phyloP scores from a whole-genome alignment of 495 filamentous ascomycete genomes.

The Friedmanniomyces simplex region DNA sequence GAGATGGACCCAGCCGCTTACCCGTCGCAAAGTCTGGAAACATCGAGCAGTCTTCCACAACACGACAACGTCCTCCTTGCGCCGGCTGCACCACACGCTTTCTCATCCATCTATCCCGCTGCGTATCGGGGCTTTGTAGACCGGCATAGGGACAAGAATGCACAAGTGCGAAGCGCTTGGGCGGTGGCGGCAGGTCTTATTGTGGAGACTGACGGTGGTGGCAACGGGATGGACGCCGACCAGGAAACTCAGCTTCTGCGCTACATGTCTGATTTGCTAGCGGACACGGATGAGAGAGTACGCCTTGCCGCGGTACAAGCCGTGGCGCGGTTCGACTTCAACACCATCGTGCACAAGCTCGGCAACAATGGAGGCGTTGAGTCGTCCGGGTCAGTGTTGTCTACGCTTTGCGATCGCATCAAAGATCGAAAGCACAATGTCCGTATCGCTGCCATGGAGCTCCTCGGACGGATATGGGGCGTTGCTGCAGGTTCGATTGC shows the following conservation, averaged over 20 bases:
- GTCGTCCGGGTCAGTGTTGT: constrained; percentile 59
- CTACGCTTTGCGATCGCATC: constrained; percentile 72
- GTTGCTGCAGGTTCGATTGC: constrained; percentile 81
- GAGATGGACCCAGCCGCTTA: constrained; percentile 69
- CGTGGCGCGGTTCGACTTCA: constrained; percentile 64
- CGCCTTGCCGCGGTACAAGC: constrained; percentile 75
- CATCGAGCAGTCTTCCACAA: constrained; percentile 40
- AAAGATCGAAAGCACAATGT: constrained; percentile 77
- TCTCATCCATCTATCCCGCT: constrained; percentile 63
- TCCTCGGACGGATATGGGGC: constrained; percentile 79
- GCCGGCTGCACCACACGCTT: constrained; percentile 72
- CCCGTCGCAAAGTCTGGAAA: constrained; percentile 59
- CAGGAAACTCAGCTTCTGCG: constrained; percentile 63
- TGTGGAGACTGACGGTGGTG: constrained; percentile 69
- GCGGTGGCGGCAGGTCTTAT: constrained; percentile 76
- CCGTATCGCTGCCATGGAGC: constrained; percentile 72
- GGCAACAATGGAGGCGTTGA: constrained; percentile 60
- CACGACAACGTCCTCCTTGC: constrained; percentile 60
- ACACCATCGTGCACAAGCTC: constrained; percentile 69
- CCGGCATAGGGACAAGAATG: constrained; percentile 73
- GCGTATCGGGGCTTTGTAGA: constrained; percentile 74
- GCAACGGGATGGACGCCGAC: constrained; percentile 65
- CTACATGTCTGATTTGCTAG: constrained; percentile 66
- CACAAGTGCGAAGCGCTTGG: constrained; percentile 73
- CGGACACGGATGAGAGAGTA: constrained; percentile 83